Evolutionary conservation across 495 filamentous ascomycete genomes (phyloP).

Genomic region (Penicillium simplicissimum): DNA sequence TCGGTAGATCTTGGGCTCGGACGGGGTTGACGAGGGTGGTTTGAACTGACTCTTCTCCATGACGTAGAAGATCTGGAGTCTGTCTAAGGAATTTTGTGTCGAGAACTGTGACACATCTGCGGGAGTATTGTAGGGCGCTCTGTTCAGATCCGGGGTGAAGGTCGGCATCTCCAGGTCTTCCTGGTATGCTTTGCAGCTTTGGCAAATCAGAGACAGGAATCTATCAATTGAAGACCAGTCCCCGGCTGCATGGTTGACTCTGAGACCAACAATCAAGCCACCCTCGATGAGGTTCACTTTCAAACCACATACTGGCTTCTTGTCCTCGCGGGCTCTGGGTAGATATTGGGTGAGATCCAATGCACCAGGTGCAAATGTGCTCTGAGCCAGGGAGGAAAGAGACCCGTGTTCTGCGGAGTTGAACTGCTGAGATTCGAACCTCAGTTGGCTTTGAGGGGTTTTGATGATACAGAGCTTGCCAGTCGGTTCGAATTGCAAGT

Average conservation of each 20-base stretch:
- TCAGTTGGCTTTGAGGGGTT: slow-evolving; percentile 8
- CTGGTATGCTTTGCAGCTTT: slow-evolving; percentile 23
- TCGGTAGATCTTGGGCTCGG: slow-evolving; percentile 20
- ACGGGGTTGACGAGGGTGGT: slow-evolving; percentile 9
- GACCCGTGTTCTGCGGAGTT: slow-evolving; percentile 13
- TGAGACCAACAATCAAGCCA: slow-evolving; percentile 24
- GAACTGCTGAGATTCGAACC: slow-evolving; percentile 20
- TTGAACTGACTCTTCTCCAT: slow-evolving; percentile 22
- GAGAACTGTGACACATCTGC: slow-evolving; percentile 4
- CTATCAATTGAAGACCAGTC: slow-evolving; percentile 31
- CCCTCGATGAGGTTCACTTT: slow-evolving; percentile 28
- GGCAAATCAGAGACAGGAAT: slow-evolving; percentile 28
- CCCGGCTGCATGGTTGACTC: slow-evolving; percentile 25
- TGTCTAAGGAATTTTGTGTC: slow-evolving; percentile 15
- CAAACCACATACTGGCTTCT: slow-evolving; percentile 22
- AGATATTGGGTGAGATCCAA: slow-evolving; percentile 17
- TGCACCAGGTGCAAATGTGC: slow-evolving; percentile 19
- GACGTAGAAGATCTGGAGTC: slow-evolving; percentile 17
- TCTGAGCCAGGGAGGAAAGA: slow-evolving; percentile 16
- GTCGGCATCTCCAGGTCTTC: slow-evolving; percentile 16
- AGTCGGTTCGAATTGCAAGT: slow-evolving; percentile 14
- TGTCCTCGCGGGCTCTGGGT: slow-evolving; percentile 8
- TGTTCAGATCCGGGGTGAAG: slow-evolving; percentile 24
- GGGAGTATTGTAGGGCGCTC: slow-evolving; percentile 21
- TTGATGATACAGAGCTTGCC: slow-evolving; percentile 23